Base-by-base conservation (phyloP, 371 early-diverging fungal genomes). In the Mucor indicus region DNA sequence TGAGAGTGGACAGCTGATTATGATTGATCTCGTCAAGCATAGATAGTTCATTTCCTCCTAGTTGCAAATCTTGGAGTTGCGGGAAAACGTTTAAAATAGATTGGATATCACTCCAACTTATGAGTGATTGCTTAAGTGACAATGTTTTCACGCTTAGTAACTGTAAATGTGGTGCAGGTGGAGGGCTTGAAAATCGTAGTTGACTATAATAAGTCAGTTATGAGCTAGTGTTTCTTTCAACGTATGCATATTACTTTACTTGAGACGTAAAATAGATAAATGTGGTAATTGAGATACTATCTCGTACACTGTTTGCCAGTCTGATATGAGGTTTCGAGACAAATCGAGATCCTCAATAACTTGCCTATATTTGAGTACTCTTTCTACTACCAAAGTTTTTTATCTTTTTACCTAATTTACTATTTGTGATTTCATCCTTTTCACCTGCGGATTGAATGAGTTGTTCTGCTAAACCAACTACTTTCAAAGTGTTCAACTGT, bases 271-370 rank as follows among this genome's bases (percentile, higher is more conserved):
- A 9, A 81, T 64, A 15, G 51, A 56, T 19, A 92, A 56, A 8
- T 71, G 39, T 5, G 69, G 64, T 6, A 92, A 62, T 41, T 89
- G 81, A 4, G 53, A 44, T 41, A 68, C 67, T 23, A 91, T 85
- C 5, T 64, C 61, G 6, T 81, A 82, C 6, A 90, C 72, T 11
- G 74, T 79, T 23, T 75, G 50, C 86, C 86, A 88, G 12, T 69
- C 48, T 0, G 64, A 33, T 19, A 92, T 57, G 41, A 91, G 45
- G 46, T 86, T 87, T 15, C 80, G 56, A 12, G 89, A 87, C 25
- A 92, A 60, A 72, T 92, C 87, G 32, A 90, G 46, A 60, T 92
- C 92, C 9, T 68, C 68, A 27, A 90, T 80, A 2, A 22, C 72
- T 72, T 69, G 25, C n/a, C n/a, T n/a, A n/a, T n/a, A n/a, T n/a